Percentiles rank a stretch among this genome's conserved stretches.
phyloP scores from a whole-genome alignment of 139 green algal species.

The Chlamydomonas urium region DNA sequence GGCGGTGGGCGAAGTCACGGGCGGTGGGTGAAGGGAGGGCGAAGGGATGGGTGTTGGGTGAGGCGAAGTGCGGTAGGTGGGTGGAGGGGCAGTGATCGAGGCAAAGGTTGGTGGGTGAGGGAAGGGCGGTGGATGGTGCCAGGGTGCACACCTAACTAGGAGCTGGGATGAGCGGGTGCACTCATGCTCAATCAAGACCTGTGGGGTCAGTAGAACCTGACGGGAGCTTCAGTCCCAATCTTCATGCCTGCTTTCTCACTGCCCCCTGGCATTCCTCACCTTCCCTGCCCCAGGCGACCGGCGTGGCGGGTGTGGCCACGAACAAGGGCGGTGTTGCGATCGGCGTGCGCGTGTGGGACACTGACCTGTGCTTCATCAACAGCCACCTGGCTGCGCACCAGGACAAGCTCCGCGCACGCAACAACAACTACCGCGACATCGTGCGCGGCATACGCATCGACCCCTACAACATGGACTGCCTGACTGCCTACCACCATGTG shows the following conservation, averaged over 20 bases:
- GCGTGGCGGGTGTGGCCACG: conserved; percentile 41
- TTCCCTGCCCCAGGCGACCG: conserved; percentile 28
- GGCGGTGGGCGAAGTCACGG: neutral
- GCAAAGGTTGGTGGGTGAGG: too few species aligned
- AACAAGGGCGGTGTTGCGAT: conserved; percentile 44
- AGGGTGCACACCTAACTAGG: too few species aligned
- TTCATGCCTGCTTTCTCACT: neutral
- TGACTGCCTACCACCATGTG: conserved; percentile 56
- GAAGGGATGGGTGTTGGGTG: neutral
- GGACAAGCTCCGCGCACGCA: conserved; percentile 33
- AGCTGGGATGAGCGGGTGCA: too few species aligned
- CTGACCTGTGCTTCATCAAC: conserved; percentile 66
- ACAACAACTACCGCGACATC: conserved; percentile 39
- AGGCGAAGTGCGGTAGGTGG: too few species aligned
- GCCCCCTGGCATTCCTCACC: neutral
- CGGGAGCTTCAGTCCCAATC: too few species aligned
- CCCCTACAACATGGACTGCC: conserved; percentile 43
- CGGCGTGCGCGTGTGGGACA: conserved; percentile 11
- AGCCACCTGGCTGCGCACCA: conserved; percentile 65
- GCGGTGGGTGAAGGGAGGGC: too few species aligned
- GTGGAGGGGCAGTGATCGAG: too few species aligned
- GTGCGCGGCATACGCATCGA: conserved; percentile 37
- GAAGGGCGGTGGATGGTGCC: too few species aligned
- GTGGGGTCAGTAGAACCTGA: too few species aligned
- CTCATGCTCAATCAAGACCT: too few species aligned